These are phyloP conservation scores for Venturia carpophila DNA, from an alignment of 2,329 filamentous ascomycete species.

Conservation along the genomic window DNA sequence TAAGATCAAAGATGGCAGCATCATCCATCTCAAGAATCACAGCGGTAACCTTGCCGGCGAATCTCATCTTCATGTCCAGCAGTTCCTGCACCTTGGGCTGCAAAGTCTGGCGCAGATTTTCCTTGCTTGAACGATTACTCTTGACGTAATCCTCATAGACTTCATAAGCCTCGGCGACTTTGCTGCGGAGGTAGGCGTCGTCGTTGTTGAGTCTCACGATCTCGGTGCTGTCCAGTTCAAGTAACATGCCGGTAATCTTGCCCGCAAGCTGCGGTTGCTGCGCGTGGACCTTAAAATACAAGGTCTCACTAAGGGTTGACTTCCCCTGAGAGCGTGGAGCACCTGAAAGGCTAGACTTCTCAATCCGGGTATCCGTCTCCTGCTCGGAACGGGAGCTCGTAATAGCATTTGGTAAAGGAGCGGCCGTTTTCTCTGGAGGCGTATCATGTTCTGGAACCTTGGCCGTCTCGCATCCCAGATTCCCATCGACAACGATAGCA, in stretches of 20 bases:
- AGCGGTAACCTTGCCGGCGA: neutral
- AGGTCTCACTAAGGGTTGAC: conserved; percentile 94
- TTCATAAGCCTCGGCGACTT: conserved; percentile 93
- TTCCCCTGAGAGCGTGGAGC: conserved; percentile 74
- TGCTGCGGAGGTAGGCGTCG: conserved; percentile 77
- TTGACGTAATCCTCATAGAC: conserved; percentile 99
- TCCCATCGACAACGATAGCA: no score
- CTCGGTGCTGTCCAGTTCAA: conserved; percentile 98
- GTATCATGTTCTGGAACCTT: no score
- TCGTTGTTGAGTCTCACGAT: conserved; percentile 88
- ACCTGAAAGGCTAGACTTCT: conserved; percentile 43
- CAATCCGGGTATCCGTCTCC: conserved; percentile 33
- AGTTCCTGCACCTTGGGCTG: neutral
- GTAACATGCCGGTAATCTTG: conserved; percentile 99
- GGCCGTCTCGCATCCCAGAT: no score
- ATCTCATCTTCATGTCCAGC: neutral
- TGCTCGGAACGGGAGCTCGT: neutral
- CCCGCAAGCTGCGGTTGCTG: conserved; percentile 93
- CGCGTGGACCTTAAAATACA: conserved; percentile 96
- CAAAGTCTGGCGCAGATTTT: neutral
- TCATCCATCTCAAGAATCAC: neutral
- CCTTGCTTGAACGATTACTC: conserved; percentile 45
- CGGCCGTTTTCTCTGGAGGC: no score
- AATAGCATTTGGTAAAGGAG: no score
- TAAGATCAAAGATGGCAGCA: neutral